Base-by-base conservation (phyloP, 2,329 filamentous ascomycete species). In the Byssochlamys sp. region DNA sequence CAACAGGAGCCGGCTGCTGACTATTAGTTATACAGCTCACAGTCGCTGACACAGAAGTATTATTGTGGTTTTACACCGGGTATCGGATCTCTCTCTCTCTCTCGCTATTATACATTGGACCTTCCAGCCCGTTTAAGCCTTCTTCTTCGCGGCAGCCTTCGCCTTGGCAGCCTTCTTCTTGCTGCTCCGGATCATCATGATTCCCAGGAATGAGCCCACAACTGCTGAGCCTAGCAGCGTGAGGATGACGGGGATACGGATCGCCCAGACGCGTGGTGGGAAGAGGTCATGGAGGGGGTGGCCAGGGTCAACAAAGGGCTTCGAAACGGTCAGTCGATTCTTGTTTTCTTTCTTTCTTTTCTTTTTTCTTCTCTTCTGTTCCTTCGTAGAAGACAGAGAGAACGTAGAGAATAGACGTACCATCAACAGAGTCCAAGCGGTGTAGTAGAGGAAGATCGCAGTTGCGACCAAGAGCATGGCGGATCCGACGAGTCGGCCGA, bases 131-230 rank as follows among this genome's bases (percentile, higher is more conserved):
- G 19, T 25, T 51, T 28, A 51, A 26, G 49, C 49, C 86, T 95
- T 94, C 85, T 96, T 95, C 81, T 90, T 90, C 48, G 77, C 73
- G 24, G 88, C 87, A 58, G 88, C 87, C 77, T 91, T 91, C 62
- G 88, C 88, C 83, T 97, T 99, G 65, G 90, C 86, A 2, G 90
- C 90, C 84, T 94, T 96, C 85, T 97, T 97, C 74, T 88, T 83
- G 81, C 96, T 96, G 82, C 92, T 97, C 74, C 90, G 85, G 78
- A 99, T 97, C 94, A 99, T 99, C 70, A 99, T 92, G 71, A 96
- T 86, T 68, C 89, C 88, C 65, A 99, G 82, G 81, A 99, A 99
- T 60, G 90, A 95, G 62, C 94, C 94, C 60, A 99, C 92, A 59
- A 99, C 91, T 59, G 94, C 91, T 60, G 87, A 91, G 63, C 88